phyloP scores from a whole-genome alignment of 352 stramenopile genomes.

The Phytophthora fragariae region DNA sequence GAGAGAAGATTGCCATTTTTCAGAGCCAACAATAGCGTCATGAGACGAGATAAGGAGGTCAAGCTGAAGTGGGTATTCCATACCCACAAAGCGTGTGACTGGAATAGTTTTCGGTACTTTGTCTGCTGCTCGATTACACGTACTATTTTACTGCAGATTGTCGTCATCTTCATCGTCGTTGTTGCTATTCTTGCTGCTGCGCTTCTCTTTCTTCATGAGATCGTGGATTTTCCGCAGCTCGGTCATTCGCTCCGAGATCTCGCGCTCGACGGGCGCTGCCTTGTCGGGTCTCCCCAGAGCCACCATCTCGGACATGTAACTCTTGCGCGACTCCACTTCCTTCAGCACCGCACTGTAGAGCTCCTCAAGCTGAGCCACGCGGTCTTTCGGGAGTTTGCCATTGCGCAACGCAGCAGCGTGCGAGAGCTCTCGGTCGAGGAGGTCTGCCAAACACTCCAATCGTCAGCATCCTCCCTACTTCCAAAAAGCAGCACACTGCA shows the following conservation, averaged over 20 bases:
- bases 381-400: slow-evolving; percentile 45
- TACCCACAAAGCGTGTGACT: not conserved
- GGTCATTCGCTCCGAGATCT: slow-evolving; percentile 68
- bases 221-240: slow-evolving; percentile 72
- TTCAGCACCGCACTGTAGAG: slow-evolving; percentile 66
- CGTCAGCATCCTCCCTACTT: not conserved
- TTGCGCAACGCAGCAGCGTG: slow-evolving; percentile 57
- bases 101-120: not conserved
- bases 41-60: no score
- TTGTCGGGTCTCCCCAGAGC: slow-evolving; percentile 54
- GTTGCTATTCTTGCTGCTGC: slow-evolving; percentile 9
- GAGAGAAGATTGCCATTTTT: not conserved
- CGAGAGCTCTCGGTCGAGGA: slow-evolving; percentile 67
- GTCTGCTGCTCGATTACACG: not conserved
- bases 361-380: slow-evolving; percentile 65
- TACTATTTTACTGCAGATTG: no score
- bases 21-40: not conserved
- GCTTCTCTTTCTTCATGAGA: slow-evolving; percentile 62
- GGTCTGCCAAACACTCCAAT: slow-evolving; percentile 39
- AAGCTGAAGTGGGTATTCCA: not conserved
- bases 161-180: not conserved
- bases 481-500: not conserved
- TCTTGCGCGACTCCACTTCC: slow-evolving; percentile 73
- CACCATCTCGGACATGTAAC: slow-evolving; percentile 74
- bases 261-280: slow-evolving; percentile 56